Evolutionary conservation across 2,329 filamentous ascomycete species (phyloP), one percentile per base, ranked within the genome.

Genomic region (Cyanodermella asteris): DNA sequence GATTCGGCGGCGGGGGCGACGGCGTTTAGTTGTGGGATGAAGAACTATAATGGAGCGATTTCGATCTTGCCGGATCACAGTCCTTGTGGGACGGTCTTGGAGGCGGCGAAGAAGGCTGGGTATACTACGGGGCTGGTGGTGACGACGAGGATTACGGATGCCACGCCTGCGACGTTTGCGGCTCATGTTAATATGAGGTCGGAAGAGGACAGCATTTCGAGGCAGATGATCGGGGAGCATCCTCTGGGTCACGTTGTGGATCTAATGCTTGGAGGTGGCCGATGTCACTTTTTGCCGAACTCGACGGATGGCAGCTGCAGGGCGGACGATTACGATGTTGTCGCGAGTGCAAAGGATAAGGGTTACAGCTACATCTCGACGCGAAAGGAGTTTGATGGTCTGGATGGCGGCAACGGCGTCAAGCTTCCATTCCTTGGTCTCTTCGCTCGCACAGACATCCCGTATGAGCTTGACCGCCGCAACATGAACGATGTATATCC

Each of bases 41-140:
- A 97, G 64, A 91, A 73, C 46, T 97, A 97, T 55, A 97, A 97
- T 43, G 81, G 81, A 23, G 87, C 87, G 36, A 94, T 97, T 37
- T 76, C 80, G 7, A 74, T 91, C 27, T 59, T 90, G 10, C 82
- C 82, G 1, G 72, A 90, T 47, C 68, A 75, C 36, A 67, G 68
- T 16, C 80, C 87, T 4, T 97, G 87, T 46, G 87, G 84, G 6
- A 91, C 82, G 11, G 80, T 75, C 19, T 64, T 97, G 26, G 87
- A 97, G 53, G 87, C 87, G 4, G 87, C 87, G 18, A 91, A 93
- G 53, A 66, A 69, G 37, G 75, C 77, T 6, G 87, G 87, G 9
- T 94, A 93, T 45, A 72, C 70, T 50, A 97, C 87, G 3, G 87
- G 87, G 1, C 51, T 97, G 34, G 87, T 94, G 2, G 87, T 93